These are phyloP conservation scores for Pleurotus cornucopiae DNA, from an alignment of 768 basidiomycete genomes.

Conservation along the genomic window DNA sequence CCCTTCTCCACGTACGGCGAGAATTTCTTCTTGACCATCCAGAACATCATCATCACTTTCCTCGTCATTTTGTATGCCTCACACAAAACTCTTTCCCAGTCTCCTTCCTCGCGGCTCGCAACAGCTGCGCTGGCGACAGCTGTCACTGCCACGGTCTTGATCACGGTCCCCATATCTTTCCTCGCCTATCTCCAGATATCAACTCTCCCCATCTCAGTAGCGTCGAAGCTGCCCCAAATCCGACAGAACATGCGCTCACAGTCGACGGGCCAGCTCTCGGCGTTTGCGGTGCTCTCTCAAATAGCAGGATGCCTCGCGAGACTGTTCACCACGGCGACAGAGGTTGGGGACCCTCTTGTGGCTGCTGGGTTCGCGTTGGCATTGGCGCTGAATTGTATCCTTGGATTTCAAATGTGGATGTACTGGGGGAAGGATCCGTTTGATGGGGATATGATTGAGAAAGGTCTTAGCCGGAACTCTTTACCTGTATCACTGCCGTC, in stretches of 20 bases:
- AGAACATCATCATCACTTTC: constrained; percentile 85
- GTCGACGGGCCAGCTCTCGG: constrained; percentile 91
- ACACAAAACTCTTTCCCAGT: constrained; percentile 14
- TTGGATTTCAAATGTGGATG: constrained; percentile 80
- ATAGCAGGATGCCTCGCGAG: constrained; percentile 87
- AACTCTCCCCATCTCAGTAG: constrained; percentile 87
- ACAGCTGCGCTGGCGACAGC: constrained; percentile 25
- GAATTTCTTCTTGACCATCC: constrained; percentile 88
- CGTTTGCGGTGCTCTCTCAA: constrained; percentile 87
- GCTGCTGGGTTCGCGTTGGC: constrained; percentile 82
- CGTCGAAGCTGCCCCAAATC: constrained; percentile 95
- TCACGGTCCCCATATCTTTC: constrained; percentile 37
- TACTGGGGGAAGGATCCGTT: constrained; percentile 62
- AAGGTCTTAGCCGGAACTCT: no score
- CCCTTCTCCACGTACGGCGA: constrained; percentile 99
- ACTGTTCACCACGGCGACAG: constrained; percentile 91
- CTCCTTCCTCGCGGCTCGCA: constrained; percentile 20
- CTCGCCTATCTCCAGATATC: constrained; percentile 74
- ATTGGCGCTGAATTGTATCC: constrained; percentile 74
- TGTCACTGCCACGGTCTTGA: constrained; percentile 32
- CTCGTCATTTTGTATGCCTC: constrained; percentile 73
- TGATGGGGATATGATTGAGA: no score
- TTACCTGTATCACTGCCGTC: no score
- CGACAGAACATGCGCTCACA: constrained; percentile 65
- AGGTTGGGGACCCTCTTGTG: constrained; percentile 80